phyloP scores from a whole-genome alignment of 2,329 filamentous ascomycete genomes.

The Trichophyton verrucosum region DNA sequence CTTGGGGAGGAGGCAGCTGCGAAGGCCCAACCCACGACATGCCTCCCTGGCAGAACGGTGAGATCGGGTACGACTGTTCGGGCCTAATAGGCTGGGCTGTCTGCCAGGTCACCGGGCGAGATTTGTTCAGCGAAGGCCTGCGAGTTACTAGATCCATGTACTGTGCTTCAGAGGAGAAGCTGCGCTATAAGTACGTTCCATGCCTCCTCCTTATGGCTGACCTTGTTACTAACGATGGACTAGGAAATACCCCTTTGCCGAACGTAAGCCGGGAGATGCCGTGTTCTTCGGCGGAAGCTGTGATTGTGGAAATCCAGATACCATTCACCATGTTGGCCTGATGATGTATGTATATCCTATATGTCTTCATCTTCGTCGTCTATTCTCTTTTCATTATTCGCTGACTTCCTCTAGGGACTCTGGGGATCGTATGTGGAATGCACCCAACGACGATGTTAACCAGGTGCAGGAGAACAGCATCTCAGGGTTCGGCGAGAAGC shows the following conservation, averaged over 20 bases:
- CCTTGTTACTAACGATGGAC: background rate
- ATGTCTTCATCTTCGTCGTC: conserved; percentile 8
- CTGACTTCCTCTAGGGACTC: conserved; percentile 13
- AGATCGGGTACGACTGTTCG: conserved; percentile 21
- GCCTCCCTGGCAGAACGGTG: conserved; percentile 18
- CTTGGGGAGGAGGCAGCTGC: conserved; percentile 21
- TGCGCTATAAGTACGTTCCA: conserved; percentile 16
- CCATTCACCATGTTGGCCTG: conserved; percentile 16
- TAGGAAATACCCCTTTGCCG: conserved; percentile 16
- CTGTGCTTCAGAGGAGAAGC: conserved; percentile 14
- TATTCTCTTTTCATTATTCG: background rate
- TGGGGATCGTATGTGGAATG: conserved; percentile 20
- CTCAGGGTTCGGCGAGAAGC: conserved; percentile 13
- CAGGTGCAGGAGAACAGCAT: conserved; percentile 18
- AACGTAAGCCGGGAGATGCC: conserved; percentile 18
- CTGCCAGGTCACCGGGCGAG: conserved; percentile 20
- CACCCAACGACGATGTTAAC: conserved; percentile 19
- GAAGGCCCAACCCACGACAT: conserved; percentile 17
- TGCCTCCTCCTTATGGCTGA: background rate
- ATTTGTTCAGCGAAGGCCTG: conserved; percentile 18
- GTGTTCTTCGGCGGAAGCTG: conserved; percentile 17
- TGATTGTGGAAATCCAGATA: conserved; percentile 1
- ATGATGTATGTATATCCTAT: conserved; percentile 15
- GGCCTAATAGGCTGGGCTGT: conserved; percentile 20
- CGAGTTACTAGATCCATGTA: conserved; percentile 19